Base-by-base conservation (phyloP, 805 yeast genomes). In the Candida boleticola region DNA sequence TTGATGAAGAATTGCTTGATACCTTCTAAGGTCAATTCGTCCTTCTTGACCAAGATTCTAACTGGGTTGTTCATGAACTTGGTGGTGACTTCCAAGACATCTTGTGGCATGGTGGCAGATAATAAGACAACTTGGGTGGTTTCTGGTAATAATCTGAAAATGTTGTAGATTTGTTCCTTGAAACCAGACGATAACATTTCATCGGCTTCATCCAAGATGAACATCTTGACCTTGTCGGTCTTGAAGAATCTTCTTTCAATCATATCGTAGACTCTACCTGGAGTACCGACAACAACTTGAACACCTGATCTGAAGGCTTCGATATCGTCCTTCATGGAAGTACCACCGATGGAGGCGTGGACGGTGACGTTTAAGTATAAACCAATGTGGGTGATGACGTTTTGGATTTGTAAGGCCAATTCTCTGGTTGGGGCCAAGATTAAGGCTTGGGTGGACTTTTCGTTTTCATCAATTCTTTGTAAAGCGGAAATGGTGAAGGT, bases 281-380 rank as follows among this genome's bases (percentile, higher is more conserved):
- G 99, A 46, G 99, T 93, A 63, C 98, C 99, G 58, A 89, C 92
- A 45, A 93, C 95, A 45, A 92, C 79, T 73, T 92, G 97, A 51
- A 86, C 95, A 54, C 95, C 96, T 50, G 80, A 79, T 58, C 79
- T 77, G 64, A 93, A 79, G 52, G 86, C 89, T 65, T 83, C 85
- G 51, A 86, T 76, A 73, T 93, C 99, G 52, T 89, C 93, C 47
- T 82, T 82, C 64, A 89, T 79, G 47, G 88, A 79, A 48, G 95
- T 92, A 66, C 99, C 99, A 69, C 99, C 99, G 60, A 93, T 88
- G 70, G 96, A 92, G 41, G 98, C 97, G 65, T 93, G 97, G 58
- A 93, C 90, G 51, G 84, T 81, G 48, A 92, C 79, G 60, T 88
- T 83, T 84, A 93, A 82, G 76, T 86, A 88, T 68, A 82, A 81